Conservation (phyloP, 192 early-diverging fungal species). For the Glomus cerebriforme region DNA sequence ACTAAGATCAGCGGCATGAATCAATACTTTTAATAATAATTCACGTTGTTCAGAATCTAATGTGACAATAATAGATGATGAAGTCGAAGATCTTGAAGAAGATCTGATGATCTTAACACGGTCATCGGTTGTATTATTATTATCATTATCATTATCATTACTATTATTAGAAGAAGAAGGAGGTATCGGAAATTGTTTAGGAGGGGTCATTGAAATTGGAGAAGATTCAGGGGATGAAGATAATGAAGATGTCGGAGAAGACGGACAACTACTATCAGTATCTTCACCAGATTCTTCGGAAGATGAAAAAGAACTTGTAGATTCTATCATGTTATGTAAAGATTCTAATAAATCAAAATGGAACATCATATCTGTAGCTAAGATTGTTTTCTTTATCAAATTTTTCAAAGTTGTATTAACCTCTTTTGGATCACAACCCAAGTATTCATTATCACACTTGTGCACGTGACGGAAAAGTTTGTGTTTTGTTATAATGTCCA, state of each 20-base stretch:
- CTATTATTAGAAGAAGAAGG: too few species aligned
- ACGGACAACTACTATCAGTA: background rate
- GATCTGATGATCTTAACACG: constrained; percentile 4
- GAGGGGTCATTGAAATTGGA: constrained; percentile 22
- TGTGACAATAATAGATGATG: constrained; percentile 6
- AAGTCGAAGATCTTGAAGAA: constrained; percentile 25
- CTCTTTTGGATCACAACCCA: constrained; percentile 5
- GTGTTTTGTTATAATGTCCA: constrained; percentile 77
- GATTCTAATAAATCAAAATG: constrained; percentile 76
- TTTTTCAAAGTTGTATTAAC: constrained; percentile 42
- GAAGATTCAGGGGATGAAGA: constrained; percentile 37
- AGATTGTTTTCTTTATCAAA: constrained; percentile 71
- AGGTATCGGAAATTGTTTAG: constrained; percentile 24
- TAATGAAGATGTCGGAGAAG: constrained; percentile 18
- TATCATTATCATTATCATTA: too few species aligned
- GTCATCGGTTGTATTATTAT: constrained; percentile 26
- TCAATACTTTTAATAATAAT: constrained; percentile 63
- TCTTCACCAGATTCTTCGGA: constrained; percentile 18
- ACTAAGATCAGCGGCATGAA: constrained; percentile 90
- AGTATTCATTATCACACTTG: constrained; percentile 47
- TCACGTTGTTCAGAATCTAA: constrained; percentile 59
- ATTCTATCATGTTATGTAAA: constrained; percentile 47
- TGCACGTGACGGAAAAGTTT: constrained; percentile 64
- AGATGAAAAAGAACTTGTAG: constrained; percentile 35
- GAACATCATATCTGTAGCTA: constrained; percentile 90